Percentiles rank a stretch among this genome's conserved stretches.
These are phyloP conservation scores for Magnusiomyces sp. DNA, from an alignment of 1,139 yeast genomes.

Conservation along the genomic window DNA sequence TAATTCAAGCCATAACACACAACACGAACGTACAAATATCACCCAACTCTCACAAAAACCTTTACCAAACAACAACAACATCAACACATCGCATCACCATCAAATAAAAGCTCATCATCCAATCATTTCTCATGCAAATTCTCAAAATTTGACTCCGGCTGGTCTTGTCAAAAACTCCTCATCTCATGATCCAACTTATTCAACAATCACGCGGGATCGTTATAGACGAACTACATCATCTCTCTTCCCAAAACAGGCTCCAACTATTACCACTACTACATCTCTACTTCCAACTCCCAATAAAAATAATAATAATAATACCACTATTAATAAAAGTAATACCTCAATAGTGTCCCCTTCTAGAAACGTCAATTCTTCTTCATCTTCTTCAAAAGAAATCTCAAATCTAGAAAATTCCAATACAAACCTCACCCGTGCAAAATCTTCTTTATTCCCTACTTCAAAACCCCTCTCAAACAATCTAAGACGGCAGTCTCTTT, in stretches of 20 bases:
- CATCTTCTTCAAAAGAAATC: neutral
- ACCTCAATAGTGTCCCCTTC: too few relatives aligned
- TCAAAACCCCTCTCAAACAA: neutral
- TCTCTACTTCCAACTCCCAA: neutral
- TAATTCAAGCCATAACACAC: neutral
- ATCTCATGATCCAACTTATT: too few relatives aligned
- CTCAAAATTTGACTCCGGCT: too few relatives aligned
- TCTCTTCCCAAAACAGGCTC: neutral
- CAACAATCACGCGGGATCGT: too few relatives aligned
- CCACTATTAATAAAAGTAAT: too few relatives aligned
- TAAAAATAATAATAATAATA: neutral
- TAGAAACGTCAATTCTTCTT: neutral
- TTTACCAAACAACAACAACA: neutral
- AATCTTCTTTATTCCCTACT: constrained; percentile 1
- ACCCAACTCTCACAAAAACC: neutral
- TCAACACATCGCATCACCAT: neutral
- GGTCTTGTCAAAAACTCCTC: too few relatives aligned
- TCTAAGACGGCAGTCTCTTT: neutral
- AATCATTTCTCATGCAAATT: too few relatives aligned
- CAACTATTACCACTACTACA: neutral
- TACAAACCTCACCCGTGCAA: neutral
- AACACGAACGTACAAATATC: neutral
- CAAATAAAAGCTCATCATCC: neutral
- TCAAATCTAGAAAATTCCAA: neutral
- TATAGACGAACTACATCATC: neutral